A percentile compares a stretch with the other conserved stretches of the same genome.
These are phyloP conservation scores for Saccharum hybrid DNA, from an alignment of 202 grass and related monocot species.

Conservation along the genomic window DNA sequence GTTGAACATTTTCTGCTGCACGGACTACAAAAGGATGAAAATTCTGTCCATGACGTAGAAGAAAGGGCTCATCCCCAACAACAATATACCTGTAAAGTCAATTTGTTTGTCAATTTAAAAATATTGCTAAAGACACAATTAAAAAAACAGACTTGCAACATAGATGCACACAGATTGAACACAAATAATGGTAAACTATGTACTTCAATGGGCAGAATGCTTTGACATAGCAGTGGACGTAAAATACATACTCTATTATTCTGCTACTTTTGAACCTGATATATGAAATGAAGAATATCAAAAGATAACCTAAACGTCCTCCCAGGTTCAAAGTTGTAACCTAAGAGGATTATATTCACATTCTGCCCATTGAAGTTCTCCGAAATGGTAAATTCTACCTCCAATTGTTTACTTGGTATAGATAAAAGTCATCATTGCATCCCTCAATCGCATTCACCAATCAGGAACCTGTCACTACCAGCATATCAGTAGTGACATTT, in stretches of 20 bases:
- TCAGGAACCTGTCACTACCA: not conserved
- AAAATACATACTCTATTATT: not conserved
- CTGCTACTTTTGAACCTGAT: not conserved
- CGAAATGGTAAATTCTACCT: not conserved
- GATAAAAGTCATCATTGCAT: not conserved
- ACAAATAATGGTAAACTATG: constrained; percentile 10
- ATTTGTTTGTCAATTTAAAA: constrained; percentile 23
- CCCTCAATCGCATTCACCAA: not conserved
- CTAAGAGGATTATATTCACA: not conserved
- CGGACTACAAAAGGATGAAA: constrained; percentile 72
- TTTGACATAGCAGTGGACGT: not conserved
- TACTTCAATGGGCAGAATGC: too few species aligned
- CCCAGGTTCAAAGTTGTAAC: not conserved
- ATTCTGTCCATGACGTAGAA: constrained; percentile 61
- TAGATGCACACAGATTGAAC: not conserved
- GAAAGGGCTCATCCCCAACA: constrained; percentile 88
- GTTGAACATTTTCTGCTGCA: constrained; percentile 78
- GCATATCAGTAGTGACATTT: not conserved
- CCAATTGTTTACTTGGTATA: not conserved
- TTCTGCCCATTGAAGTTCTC: not conserved
- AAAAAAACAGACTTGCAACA: not conserved
- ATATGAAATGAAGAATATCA: not conserved
- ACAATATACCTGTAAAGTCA: constrained; percentile 67
- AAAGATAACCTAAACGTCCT: constrained; percentile 10
- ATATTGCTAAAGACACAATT: not conserved